Base-by-base conservation (phyloP, 2,329 filamentous ascomycete genomes). In the Didymella lethalis region DNA sequence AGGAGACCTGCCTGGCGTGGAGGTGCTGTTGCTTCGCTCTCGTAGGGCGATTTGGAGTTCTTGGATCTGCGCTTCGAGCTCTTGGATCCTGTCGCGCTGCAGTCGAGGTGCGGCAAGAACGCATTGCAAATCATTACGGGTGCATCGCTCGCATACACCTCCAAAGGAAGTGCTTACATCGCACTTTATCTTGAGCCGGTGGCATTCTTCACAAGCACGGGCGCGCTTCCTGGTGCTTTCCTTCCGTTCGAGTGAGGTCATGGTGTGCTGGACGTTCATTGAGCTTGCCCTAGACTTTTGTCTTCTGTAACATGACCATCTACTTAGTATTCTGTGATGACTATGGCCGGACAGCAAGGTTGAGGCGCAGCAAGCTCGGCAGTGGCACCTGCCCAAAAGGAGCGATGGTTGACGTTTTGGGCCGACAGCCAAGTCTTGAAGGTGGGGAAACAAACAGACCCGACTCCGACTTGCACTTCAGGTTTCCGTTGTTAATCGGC, bases 181-280 rank as follows among this genome's bases (percentile, higher is more conserved):
- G 60, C 69, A 72, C 48, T 71, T 72, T 56, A 72, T 72, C 54
- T 72, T 72, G 16, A 72, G 61, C 23, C 67, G 66, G 51, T 72
- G 69, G 51, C 69, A 72, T 53, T 67, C 68, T 63, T 71, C 66
- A 57, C 69, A 72, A 48, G 69, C 69, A 44, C 69, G 64, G 50
- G 55, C 52, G 18, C 68, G 68, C 58, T 70, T 72, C 29, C 59
- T 65, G 58, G 65, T 68, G 63, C 68, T 54, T 34, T 26, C 45
- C 18, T 41, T 34, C 7, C 56, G 38, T 8, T 28, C 40, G 12
- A 49, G 46, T 34, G 45, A 45, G 25, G 48, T 44, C 55, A 58
- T 58, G 43, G 44, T 29, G 10, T 25, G 23, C 28, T 31, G 3
- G 8, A 10, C 11, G 6, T 20, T 20, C 26, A 16, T 23, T 1